A percentile compares a stretch with the other conserved stretches of the same genome.
Evolutionary conservation across 1,284 basidiomycete genomes (phyloP).

Genomic region (Irpex sp.): DNA sequence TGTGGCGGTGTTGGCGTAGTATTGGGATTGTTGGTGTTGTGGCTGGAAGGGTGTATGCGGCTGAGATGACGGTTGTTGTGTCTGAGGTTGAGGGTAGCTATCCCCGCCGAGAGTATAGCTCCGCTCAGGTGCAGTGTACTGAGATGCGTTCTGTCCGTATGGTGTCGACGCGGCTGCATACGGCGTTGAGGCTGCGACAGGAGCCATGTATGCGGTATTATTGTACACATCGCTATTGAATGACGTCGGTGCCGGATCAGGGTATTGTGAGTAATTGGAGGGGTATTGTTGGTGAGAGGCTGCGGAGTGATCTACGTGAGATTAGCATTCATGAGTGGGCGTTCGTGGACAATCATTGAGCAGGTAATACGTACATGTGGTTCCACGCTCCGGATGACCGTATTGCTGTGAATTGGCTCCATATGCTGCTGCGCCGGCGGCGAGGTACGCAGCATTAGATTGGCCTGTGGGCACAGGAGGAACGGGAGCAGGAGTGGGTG

Average conservation of each 20-base stretch:
- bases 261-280: conserved; percentile 34
- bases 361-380: conserved; percentile 44
- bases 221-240: conserved; percentile 40
- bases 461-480: conserved; percentile 14
- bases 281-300: conserved; percentile 44
- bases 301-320: conserved; percentile 44
- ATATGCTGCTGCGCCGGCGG: conserved; percentile 10
- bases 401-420: conserved; percentile 34
- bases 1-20: conserved; percentile 27
- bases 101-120: conserved; percentile 54
- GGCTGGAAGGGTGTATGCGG: not conserved
- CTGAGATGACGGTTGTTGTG: not conserved
- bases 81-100: conserved; percentile 32
- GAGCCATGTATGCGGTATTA: conserved; percentile 26
- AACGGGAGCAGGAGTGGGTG: conserved; percentile 16
- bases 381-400: conserved; percentile 47
- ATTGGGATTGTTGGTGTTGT: conserved; percentile 11
- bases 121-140: conserved; percentile 30
- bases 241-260: conserved; percentile 41
- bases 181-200: conserved; percentile 11
- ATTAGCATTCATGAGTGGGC: not conserved
- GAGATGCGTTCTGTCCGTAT: not conserved
- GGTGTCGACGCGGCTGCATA: conserved; percentile 23
- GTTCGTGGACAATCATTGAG: not conserved
- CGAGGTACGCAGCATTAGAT: conserved; percentile 19